Base-by-base conservation (phyloP, 805 yeast species). In the Lipomyces sp. region DNA sequence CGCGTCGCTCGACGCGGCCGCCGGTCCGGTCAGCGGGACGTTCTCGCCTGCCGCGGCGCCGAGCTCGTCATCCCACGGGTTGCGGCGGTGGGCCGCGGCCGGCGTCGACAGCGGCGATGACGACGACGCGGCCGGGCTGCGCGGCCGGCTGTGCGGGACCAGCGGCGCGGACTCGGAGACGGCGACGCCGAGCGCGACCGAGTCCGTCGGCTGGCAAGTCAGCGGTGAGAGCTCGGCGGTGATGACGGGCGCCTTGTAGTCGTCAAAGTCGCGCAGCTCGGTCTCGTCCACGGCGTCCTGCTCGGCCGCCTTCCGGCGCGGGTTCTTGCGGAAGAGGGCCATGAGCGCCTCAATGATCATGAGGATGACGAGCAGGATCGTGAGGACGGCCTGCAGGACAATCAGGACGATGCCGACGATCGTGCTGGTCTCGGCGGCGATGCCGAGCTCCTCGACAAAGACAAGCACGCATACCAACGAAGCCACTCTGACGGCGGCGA, bases 381-480 rank as follows among this genome's bases (percentile, higher is more conserved):
- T 61, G 31, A 66, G 58, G 4, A 60, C 48, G 4, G 65, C 61
- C 43, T 67, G 70, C 23, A 67, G 36, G 19, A 65, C 62, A 14
- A 67, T 55, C 39, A 67, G 48, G 2, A 62, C 62, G 23, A 67
- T 55, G 4, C 70, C 70, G 21, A 67, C 59, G 13, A 61, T 65
- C 5, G 69, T 67, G 11, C 60, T 49, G 6, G 61, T 51, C 18
- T 67, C 61, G 18, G 51, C 53, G 11, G 52, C 43, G 32, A 66
- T 36, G 19, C 63, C 54, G 14, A 63, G 59, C 36, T 64, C 68
- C 42, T 61, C 64, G 23, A 66, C 64, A 39, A 64, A 67, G 2
- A 65, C 59, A 16, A 67, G 57, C 10, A 65, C 53, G 39, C 68
- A 55, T 16, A 57, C 56, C 45, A 64, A 47, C 39, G 68, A 64